These are phyloP conservation scores for Xylaria sp. DNA, from an alignment of 2,329 filamentous ascomycete species.

Conservation along the genomic window DNA sequence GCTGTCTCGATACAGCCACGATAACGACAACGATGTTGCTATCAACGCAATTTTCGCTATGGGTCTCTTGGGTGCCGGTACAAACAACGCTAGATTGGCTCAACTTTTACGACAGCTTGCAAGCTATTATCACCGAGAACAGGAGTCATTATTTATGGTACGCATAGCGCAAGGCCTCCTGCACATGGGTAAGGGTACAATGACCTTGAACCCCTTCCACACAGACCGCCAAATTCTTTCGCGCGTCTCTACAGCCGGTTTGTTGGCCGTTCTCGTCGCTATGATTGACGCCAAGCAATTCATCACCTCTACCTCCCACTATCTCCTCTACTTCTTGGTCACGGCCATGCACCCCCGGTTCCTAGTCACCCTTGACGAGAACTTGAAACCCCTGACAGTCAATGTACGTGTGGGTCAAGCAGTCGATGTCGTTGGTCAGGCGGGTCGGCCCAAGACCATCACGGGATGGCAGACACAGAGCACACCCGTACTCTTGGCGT, in stretches of 20 bases:
- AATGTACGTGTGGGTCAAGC: slow-evolving; percentile 98
- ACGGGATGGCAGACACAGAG: slow-evolving; percentile 99
- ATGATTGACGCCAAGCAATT: slow-evolving; percentile 96
- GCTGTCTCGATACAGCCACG: slow-evolving; percentile 95
- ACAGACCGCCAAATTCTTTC: slow-evolving; percentile 97
- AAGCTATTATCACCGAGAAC: slow-evolving; percentile 97
- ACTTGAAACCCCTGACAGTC: slow-evolving; percentile 91
- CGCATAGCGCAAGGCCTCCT: slow-evolving; percentile 96
- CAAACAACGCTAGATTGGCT: slow-evolving; percentile 96
- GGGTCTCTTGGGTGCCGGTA: slow-evolving; percentile 95
- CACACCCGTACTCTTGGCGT: slow-evolving; percentile 94
- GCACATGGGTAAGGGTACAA: slow-evolving; percentile 99
- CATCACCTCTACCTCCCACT: slow-evolving; percentile 76
- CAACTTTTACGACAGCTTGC: slow-evolving; percentile 94
- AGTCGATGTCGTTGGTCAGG: slow-evolving; percentile 97
- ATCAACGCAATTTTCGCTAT: slow-evolving; percentile 99
- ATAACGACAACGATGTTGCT: slow-evolving; percentile 97
- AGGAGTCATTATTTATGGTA: slow-evolving; percentile 98
- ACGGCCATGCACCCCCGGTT: slow-evolving; percentile 97
- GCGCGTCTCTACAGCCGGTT: slow-evolving; percentile 86
- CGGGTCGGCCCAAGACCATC: slow-evolving; percentile 97
- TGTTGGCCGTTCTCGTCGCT: slow-evolving; percentile 89
- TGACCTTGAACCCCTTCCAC: slow-evolving; percentile 98
- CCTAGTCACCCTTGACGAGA: slow-evolving; percentile 94
- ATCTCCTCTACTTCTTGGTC: slow-evolving; percentile 96